Conservation (phyloP, 495 filamentous ascomycete species). For the Venustampulla echinocandica region DNA sequence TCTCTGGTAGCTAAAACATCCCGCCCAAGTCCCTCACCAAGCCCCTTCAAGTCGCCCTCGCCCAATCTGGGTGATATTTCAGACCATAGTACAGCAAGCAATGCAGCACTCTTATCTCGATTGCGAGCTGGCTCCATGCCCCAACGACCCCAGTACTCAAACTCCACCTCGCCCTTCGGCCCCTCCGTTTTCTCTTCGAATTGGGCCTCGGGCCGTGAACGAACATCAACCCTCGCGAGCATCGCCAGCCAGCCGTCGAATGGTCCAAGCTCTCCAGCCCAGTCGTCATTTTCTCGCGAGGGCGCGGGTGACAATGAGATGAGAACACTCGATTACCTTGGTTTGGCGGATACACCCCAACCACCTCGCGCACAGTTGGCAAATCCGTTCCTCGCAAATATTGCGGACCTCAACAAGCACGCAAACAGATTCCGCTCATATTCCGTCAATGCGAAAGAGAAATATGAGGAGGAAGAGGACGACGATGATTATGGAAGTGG, state of each 20-base stretch:
- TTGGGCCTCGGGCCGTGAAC: conserved; percentile 67
- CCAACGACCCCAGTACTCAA: conserved; percentile 67
- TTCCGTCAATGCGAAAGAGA: conserved; percentile 97
- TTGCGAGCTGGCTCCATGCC: conserved; percentile 94
- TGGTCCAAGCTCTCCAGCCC: conserved; percentile 76
- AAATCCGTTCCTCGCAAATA: conserved; percentile 67
- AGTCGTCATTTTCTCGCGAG: conserved; percentile 83
- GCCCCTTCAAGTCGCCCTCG: conserved; percentile 76
- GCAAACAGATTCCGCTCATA: conserved; percentile 89
- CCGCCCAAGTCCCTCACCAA: conserved; percentile 82
- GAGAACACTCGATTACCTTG: conserved; percentile 90
- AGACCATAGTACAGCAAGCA: conserved; percentile 39
- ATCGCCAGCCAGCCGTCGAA: conserved; percentile 68
- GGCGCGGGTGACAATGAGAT: conserved; percentile 83
- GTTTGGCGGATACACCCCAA: conserved; percentile 88
- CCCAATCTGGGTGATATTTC: conserved; percentile 58
- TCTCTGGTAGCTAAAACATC: conserved; percentile 70
- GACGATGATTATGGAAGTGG: conserved; percentile 76
- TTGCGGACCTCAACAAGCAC: conserved; percentile 65
- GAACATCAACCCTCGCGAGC: conserved; percentile 77
- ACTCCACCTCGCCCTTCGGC: conserved; percentile 60
- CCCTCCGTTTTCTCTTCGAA: conserved; percentile 80
- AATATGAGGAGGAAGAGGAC: conserved; percentile 89
- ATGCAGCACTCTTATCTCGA: conserved; percentile 71
- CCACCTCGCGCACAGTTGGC: conserved; percentile 64